Base-by-base conservation (phyloP, 2,329 filamentous ascomycete species). In the Alternaria gaisen region DNA sequence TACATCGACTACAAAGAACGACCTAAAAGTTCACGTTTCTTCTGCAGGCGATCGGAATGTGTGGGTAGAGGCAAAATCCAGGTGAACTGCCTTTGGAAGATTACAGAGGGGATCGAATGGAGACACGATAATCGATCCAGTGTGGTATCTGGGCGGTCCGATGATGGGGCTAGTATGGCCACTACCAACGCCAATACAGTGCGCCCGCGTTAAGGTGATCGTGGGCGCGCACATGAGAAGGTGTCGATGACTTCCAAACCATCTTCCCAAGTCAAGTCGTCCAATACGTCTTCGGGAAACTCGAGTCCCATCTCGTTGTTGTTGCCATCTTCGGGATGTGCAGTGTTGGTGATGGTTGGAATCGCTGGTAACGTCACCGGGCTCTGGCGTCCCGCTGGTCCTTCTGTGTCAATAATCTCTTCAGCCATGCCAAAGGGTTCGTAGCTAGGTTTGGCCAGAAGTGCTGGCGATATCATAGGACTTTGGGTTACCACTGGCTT, bases 1-100 rank as follows among this genome's bases (percentile, higher is more conserved):
- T 34, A 24, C 18, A 50, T 54, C 14, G 55, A 58, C 14, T 24
- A 32, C 14, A 12, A 5, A 11, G 7, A 32, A 12, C 38, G 26
- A 22, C 34, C 32, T 5, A n/a, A 38, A 10, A 32, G 22, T 14
- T 20, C 43, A 18, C 20, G 36, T 12, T 61, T 61, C 22, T 30
- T 30, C 5, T 61, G 59, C 26, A 12, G 24, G 11, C 36, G 48
- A 2, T 22, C 24, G 3, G n/a, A 32, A 2, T 58, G 54, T 41
- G 18, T 53, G 3, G 59, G 55, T 3, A n/a, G 14, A 2, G 48
- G 55, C 5, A 61, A 54, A 12, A 3, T 58, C 4, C 59, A 61
- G 22, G 42, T 59, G 0, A 59, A 51, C 0, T 59, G 50, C 6
- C 48, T 56, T n/a, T 56, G 54, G 54, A 26, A 51, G 9, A 20